Percentiles rank a stretch among this genome's conserved stretches.
Evolutionary conservation across 495 filamentous ascomycete genomes (phyloP).

Genomic region (Sabuloglossum arenarium): DNA sequence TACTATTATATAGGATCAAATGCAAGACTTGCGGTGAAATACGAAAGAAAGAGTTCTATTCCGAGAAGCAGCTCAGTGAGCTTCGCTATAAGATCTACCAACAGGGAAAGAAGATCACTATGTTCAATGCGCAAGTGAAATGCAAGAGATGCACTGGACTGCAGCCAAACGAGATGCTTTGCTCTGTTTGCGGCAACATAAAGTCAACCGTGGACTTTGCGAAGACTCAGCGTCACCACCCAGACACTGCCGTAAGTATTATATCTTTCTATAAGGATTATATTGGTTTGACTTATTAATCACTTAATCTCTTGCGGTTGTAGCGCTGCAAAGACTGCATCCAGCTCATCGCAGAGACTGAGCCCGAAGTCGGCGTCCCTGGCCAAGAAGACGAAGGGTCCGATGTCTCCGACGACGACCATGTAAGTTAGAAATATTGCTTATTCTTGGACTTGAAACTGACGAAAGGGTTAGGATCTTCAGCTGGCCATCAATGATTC

Average conservation of each 20-base stretch:
- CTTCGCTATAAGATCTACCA: slow-evolving; percentile 14
- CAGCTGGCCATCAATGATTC: not conserved
- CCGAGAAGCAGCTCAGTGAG: slow-evolving; percentile 22
- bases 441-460: not conserved
- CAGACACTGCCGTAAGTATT: slow-evolving; percentile 20
- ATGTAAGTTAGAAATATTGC: not conserved
- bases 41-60: slow-evolving; percentile 21
- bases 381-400: not conserved
- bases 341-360: slow-evolving; percentile 12
- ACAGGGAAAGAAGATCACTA: not conserved
- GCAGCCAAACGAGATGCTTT: slow-evolving; percentile 16
- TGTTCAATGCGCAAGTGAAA: slow-evolving; percentile 7
- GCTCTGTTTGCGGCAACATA: slow-evolving; percentile 22
- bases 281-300: not conserved
- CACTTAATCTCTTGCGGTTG: not conserved
- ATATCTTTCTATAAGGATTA: not conserved
- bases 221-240: slow-evolving; percentile 29
- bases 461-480: not conserved
- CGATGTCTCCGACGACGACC: not conserved
- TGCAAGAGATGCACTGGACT: slow-evolving; percentile 16
- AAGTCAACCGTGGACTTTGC: slow-evolving; percentile 32
- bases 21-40: slow-evolving; percentile 27
- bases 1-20: slow-evolving; percentile 19
- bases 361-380: not conserved
- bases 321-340: slow-evolving; percentile 21